Evolutionary conservation across 208 protist species (phyloP), one percentile per base, ranked within the genome.

Genomic region (Trypanosoma grayi): DNA sequence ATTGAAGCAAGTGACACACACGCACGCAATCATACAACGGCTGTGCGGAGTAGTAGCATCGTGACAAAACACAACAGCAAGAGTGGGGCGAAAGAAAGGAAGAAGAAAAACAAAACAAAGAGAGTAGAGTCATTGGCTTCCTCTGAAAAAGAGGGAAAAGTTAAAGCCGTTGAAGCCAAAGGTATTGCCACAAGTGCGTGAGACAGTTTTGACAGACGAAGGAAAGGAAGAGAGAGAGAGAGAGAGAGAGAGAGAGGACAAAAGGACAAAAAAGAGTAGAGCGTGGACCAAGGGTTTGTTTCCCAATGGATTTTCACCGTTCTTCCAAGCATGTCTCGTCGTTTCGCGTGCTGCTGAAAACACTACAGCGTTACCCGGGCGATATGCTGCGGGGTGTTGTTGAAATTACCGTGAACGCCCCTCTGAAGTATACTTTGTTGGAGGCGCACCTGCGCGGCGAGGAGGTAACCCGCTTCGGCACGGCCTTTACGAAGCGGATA

Each of bases 361-460:
- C 55, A n/a, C 25, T 60, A 1, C 13, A 37, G 18, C 60, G 53
- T 37, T 87, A 83, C 59, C 86, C 83, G 7, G 79, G 81, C 34
- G 78, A 88, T 33, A 56, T 36, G 25, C 20, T 93, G 31, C 25
- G 61, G 9, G 86, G 75, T 31, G 61, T 87, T 37, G 76, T 85
- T 51, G 65, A 81, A n/a, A 18, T 93, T 4, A 53, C 63, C 34
- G 24, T 90, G 18, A 37, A 65, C 8, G 40, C 16, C 2, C 73
- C 77, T 0, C 14, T 76, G 2, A 50, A 75, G 33, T 44, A 83
- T 22, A 31, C 72, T 25, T 54, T 67, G 24, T 57, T 93, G 5
- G 61, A 86, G 46, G 69, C 75, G 9, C 31, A 63, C 40, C 16
- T 89, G n/a, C n/a, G 14, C 13, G 78, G 75, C 9, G 54, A 60